Base-by-base conservation (phyloP, 139 green algal genomes). In the Volvox africanus region DNA sequence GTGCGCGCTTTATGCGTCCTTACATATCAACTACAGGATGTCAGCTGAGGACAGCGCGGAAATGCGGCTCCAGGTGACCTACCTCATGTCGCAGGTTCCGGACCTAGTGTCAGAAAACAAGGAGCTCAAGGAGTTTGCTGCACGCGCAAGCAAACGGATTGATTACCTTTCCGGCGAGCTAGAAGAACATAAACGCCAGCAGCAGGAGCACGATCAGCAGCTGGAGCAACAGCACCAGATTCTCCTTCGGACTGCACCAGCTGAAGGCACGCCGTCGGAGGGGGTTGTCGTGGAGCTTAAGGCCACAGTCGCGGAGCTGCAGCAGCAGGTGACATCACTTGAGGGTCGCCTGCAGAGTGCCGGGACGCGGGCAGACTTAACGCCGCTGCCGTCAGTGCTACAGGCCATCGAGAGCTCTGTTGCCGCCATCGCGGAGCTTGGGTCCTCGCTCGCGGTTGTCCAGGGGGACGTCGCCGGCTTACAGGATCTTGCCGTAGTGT, bases 61-160 rank as follows among this genome's bases (percentile, higher is more conserved):
- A 30, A 75, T 90, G 55, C 86, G 55, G n/a, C 86, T 24, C 14
- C 80, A 92, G 88, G 33, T 92, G 19, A 36, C 88, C 13, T 84
- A 75, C 62, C 88, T 92, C 18, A 82, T 88, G 67, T 28, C 88
- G 1, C 32, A 78, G 37, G 80, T 92, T 32, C 79, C 88, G 1
- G 37, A 55, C 1, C 35, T 92, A n/a, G 30, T 61, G 21, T 32
- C 35, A 1, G 88, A 92, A 55, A 88, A 87, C n/a, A 71, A n/a
- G 0, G 76, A 86, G 76, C 87, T 91, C 61, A 91, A 91, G 76
- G 28, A 77, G 0, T 61, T 86, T 30, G 61, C 33, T 0, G 33
- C 87, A 14, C 24, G 6, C 1, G 26, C 61, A 3, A 68, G 22
- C 1, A 37, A 67, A 61, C 87, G 19, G 1, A 77, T 90, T 5